Evolutionary conservation across 257 asterid species (phyloP).

Genomic region (Echium plantagineum): DNA sequence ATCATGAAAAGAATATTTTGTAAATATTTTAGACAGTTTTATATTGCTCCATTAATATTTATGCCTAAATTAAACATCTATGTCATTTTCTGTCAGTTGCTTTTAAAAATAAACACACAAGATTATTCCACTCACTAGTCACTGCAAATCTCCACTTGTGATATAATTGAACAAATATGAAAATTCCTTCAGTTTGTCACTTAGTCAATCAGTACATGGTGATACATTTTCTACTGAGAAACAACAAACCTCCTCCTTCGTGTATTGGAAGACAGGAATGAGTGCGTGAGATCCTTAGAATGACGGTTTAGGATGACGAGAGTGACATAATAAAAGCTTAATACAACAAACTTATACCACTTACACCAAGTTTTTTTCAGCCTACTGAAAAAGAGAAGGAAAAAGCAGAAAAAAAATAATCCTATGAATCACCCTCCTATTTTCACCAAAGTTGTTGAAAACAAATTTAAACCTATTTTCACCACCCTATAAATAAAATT

Average conservation of each 20-base stretch:
- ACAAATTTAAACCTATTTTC: not conserved
- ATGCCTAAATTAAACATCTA: slow-evolving; percentile 15
- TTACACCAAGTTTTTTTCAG: not conserved
- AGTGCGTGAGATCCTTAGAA: no score
- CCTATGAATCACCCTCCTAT: slow-evolving; percentile 4
- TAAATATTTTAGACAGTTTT: slow-evolving; percentile 7
- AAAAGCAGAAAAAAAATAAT: slow-evolving; percentile 3
- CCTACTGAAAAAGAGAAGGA: not conserved
- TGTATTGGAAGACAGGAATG: no score
- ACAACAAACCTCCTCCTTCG: no score
- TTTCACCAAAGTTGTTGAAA: no score
- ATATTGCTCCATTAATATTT: not conserved
- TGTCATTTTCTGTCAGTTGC: slow-evolving; percentile 16
- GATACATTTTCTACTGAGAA: not conserved
- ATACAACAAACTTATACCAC: not conserved
- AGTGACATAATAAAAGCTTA: no score
- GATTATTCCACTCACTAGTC: slow-evolving; percentile 9
- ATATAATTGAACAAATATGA: slow-evolving; percentile 9
- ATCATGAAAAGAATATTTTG: slow-evolving; percentile 26
- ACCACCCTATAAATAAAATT: not conserved
- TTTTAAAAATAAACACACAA: slow-evolving; percentile 13
- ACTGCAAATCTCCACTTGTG: not conserved
- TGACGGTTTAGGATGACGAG: no score
- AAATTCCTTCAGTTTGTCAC: slow-evolving; percentile 10
- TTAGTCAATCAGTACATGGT: not conserved